Evolutionary conservation across 768 basidiomycete genomes (phyloP), one percentile per base, ranked within the genome.

Genomic region (Royoungia palumana): DNA sequence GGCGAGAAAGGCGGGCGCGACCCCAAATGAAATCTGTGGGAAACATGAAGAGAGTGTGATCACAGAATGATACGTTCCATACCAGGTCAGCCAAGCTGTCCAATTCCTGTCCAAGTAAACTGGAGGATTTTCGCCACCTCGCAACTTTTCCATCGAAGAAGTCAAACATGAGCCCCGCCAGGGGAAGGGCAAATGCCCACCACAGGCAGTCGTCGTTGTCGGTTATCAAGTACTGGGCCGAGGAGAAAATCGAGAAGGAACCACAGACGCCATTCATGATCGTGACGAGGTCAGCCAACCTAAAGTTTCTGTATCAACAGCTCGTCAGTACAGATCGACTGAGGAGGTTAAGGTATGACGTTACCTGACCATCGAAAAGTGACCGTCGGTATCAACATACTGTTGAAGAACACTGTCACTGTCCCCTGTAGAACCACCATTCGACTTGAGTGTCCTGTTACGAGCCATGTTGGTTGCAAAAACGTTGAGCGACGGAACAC

Each of bases 261-360:
- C 96, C 96, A 72, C 96, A 99, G 68, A 98, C 87, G 38, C 96
- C 96, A 66, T 99, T 99, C 87, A 94, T 94, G 56, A 99, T 93
- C 30, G 96, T 99, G 60, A 99, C 93, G 44, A 96, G 79, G 74
- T 99, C 96, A 56, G 96, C 96, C 22, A 98, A 81, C 45, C 94
- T 90, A 66, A 99, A 99, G 70, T 97, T 98, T 59, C 96, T 96
- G 60, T 37, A 52, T 47, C 35, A 35, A 38, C 35, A 34, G 46
- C 10, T 10, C 51, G n/a, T 55, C 44, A 59, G 54, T 43, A 54
- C 41, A 44, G 54, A 68, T 50, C 44, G 46, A 39, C 43, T 46
- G 25, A 38, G 40, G 49, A 41, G 27, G 22, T 36, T 21, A 22
- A 43, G 28, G 50, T 21, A 25, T 50, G 47, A 49, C 41, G 50